Conservation (phyloP, 1,284 basidiomycete species). For the Apiotrichum gracile region DNA sequence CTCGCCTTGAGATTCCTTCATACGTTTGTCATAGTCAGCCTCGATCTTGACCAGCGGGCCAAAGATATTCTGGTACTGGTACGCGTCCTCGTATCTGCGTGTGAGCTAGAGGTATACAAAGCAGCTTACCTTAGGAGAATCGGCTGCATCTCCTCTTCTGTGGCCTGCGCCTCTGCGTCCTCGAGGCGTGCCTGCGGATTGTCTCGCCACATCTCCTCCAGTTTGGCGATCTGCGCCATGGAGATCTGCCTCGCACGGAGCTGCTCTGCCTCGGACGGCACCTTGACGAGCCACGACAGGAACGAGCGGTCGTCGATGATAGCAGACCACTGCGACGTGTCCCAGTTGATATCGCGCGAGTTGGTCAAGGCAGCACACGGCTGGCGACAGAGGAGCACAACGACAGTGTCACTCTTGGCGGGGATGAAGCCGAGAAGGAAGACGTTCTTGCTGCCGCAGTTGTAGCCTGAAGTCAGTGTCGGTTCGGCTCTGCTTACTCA, state of each 20-base stretch:
- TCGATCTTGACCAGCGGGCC: constrained; percentile 99
- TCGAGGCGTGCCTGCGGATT: constrained; percentile 90
- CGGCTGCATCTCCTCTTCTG: constrained; percentile 91
- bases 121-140: constrained; percentile 62
- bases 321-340: constrained; percentile 94
- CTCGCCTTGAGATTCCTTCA: constrained; percentile 98
- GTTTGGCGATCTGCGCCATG: constrained; percentile 90
- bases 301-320: constrained; percentile 98
- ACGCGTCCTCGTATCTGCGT: constrained; percentile 84
- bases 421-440: constrained; percentile 99
- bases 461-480: constrained; percentile 58
- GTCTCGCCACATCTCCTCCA: constrained; percentile 98
- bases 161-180: constrained; percentile 92
- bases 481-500: constrained; percentile 16
- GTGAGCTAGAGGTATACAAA: not conserved
- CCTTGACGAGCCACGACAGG: constrained; percentile 96
- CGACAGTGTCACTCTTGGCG: constrained; percentile 97
- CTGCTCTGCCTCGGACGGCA: constrained; percentile 91
- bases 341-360: constrained; percentile 98
- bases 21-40: constrained; percentile 94
- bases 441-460: constrained; percentile 99
- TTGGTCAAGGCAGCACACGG: constrained; percentile 84
- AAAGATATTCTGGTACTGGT: constrained; percentile 99
- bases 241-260: constrained; percentile 92
- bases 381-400: constrained; percentile 96